Evolutionary conservation across 2,329 filamentous ascomycete species (phyloP).

Genomic region (Penicillium italicum): DNA sequence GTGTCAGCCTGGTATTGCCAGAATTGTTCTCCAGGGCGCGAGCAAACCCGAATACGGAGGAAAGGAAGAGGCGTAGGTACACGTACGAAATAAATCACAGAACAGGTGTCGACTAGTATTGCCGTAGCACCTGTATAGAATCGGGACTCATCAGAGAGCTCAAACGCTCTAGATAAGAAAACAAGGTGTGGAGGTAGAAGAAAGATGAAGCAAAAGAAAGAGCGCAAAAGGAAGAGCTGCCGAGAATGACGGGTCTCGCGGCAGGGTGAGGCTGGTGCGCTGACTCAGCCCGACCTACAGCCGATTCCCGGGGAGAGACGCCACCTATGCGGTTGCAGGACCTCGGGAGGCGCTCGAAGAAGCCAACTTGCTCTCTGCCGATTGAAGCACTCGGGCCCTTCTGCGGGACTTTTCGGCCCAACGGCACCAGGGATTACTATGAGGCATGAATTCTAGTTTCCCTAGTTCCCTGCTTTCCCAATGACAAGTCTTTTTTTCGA

Average conservation of each 20-base stretch:
- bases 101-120: conserved; percentile 42
- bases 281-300: conserved; percentile 24
- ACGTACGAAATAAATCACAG: conserved; percentile 16
- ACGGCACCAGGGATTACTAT: conserved; percentile 13
- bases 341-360: neutral
- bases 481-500: neutral
- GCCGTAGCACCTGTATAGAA: conserved; percentile 40
- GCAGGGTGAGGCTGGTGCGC: conserved; percentile 21
- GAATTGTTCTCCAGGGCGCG: conserved; percentile 15
- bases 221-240: conserved; percentile 16
- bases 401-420: conserved; percentile 27
- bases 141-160: conserved; percentile 42
- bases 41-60: conserved; percentile 23
- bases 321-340: neutral
- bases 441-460: conserved; percentile 1
- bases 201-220: conserved; percentile 17
- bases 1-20: conserved; percentile 16
- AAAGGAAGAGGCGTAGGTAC: conserved; percentile 27
- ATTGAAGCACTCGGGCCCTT: conserved; percentile 22
- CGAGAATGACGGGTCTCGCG: conserved; percentile 12
- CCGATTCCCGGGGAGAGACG: conserved; percentile 6
- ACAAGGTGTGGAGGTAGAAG: conserved; percentile 12
- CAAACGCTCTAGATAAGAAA: conserved; percentile 29
- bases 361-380: conserved; percentile 11
- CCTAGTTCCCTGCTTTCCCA: neutral